Evolutionary conservation across 139 green algal genomes (phyloP).

Genomic region (Chara braunii): DNA sequence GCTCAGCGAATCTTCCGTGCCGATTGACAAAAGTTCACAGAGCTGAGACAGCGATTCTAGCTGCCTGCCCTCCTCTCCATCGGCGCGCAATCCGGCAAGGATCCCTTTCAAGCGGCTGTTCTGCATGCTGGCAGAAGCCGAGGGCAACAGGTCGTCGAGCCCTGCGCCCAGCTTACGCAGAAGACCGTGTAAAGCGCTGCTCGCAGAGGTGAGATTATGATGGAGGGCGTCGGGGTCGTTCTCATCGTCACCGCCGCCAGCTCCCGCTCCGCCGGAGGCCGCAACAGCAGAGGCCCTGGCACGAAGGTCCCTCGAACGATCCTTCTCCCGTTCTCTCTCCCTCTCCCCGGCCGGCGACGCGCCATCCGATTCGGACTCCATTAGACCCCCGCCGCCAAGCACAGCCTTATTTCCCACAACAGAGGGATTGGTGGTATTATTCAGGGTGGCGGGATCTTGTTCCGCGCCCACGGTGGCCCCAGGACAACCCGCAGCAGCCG

Average conservation of each 20-base stretch:
- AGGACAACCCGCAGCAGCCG: no score
- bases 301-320: slow-evolving; percentile 2
- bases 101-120: slow-evolving; percentile 54
- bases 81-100: slow-evolving; percentile 58
- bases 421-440: neutral
- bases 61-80: slow-evolving; percentile 68
- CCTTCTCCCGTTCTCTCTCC: slow-evolving; percentile 34
- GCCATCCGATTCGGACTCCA: slow-evolving; percentile 45
- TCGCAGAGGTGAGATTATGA: slow-evolving; percentile 32
- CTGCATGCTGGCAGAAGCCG: slow-evolving; percentile 35
- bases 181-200: slow-evolving; percentile 65
- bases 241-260: slow-evolving; percentile 6
- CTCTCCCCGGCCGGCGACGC: no score
- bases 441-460: neutral
- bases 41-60: slow-evolving; percentile 74
- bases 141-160: slow-evolving; percentile 68
- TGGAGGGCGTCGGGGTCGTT: slow-evolving; percentile 22
- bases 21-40: slow-evolving; percentile 83
- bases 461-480: no score
- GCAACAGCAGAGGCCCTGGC: slow-evolving; percentile 15
- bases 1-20: slow-evolving; percentile 72
- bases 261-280: neutral
- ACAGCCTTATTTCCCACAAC: no score
- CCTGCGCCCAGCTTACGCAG: slow-evolving; percentile 74
- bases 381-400: no score